Evolutionary conservation across 306 rosid species (phyloP), one percentile per base, ranked within the genome.

Genomic region (Castanopsis chinensis): DNA sequence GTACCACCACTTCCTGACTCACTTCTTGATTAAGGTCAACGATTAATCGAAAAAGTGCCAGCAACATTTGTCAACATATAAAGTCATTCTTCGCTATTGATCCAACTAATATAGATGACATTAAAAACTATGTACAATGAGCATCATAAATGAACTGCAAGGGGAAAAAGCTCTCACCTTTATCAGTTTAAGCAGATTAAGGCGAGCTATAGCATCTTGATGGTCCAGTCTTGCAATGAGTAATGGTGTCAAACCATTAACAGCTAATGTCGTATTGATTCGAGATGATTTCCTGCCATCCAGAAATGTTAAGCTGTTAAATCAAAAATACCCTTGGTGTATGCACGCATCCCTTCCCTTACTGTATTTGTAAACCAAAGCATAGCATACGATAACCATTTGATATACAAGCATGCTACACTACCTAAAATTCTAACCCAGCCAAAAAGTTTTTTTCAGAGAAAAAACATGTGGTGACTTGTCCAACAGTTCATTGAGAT

Each of bases 191-290:
- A 96, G 97, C 80, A 96, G 97, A 89, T 96, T 96, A 75, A 96
- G 93, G 76, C 99, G 99, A 78, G 98, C 98, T 71, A 96, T 96
- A 28, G 99, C 99, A 88, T 96, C 99, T 79, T 88, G 99, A 78
- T 96, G 99, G 85, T 96, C 97, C 81, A 96, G 91, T 84, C 91
- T 91, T 78, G 96, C 92, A 80, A 96, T 88, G 56, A 96, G 99
- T 84, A 96, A 82, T n/a, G 97, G 94, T 54, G 98, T 96, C 81
- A 96, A 87, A 65, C 99, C 99, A 80, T 91, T 96, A 73, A 96
- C 96, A 60, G 98, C 99, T 81, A 96, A 81, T 52, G 98, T 96
- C 10, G 98, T 96, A 87, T 96, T 96, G 71, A 96, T 96, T 86
- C 94, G 92, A 13, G 96, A 85, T 74, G 99, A 96, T 93, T 96